Evolutionary conservation across 2,329 filamentous ascomycete species (phyloP), one percentile per base, ranked within the genome.

Genomic region (Colletotrichum trifolii): DNA sequence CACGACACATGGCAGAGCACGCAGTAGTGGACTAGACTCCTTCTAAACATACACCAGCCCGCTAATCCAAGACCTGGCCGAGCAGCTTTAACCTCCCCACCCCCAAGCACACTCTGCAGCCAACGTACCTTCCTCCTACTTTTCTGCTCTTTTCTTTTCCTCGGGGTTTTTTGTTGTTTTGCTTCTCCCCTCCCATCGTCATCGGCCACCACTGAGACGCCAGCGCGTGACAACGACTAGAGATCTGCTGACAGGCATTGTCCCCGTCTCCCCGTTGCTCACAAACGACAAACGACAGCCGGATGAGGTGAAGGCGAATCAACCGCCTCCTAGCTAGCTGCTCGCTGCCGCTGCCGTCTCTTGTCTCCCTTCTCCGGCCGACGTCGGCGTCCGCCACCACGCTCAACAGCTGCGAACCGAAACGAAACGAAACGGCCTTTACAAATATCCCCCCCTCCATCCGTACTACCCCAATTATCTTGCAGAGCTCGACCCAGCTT

Each of bases 51-150:
- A 25, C 25, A 25, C 25, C 25, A 25, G 25, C 42, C 12, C 13
- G 42, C 42, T 43, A 43, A n/a, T 8, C 43, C n/a, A 46, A 17
- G 25, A 25, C 25, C 25, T 25, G 25, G 25, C 25, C 25, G 25
- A 25, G 25, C 25, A 25, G 54, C 52, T 56, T 48, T 33, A 40
- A 34, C 43, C 50, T 60, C 49, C 50, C 39, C 47, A 52, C 58
- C 49, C 61, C 57, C 33, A 56, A 61, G 55, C 50, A 48, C 11
- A 38, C 40, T 58, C 57, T 65, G 62, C 62, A 65, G 48, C 52
- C 52, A 35, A 42, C 36, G 56, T 46, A 33, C 48, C 56, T 54
- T 47, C 38, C 46, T 49, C 59, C 54, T 36, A 60, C 56, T 35
- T 54, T 52, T 12, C 35, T 47, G 38, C n/a, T 15, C 54, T 33